Base-by-base conservation (phyloP, 2,329 filamentous ascomycete species). In the Colletotrichum filicis region DNA sequence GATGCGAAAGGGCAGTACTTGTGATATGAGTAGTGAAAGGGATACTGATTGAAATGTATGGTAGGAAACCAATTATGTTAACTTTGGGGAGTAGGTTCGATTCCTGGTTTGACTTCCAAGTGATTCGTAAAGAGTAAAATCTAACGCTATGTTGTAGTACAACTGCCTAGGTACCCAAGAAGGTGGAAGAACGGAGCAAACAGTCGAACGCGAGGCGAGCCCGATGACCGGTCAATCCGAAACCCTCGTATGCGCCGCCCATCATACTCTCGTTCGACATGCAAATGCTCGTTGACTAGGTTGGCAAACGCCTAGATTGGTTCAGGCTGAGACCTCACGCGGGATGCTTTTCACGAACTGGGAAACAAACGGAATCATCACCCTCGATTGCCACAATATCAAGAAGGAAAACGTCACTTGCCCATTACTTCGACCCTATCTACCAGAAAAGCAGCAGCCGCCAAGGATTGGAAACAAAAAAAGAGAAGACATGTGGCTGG, bases 351-450 rank as follows among this genome's bases (percentile, higher is more conserved):
- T n/a, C 37, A 61, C 16, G 9, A 37, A 49, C 4, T 9, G 22
- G 2, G 11, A 12, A 11, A 6, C 19, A 5, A 16, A 14, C 5
- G 26, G 28, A 32, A 30, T 56, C 22, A 2, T 24, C 58, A 26
- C 22, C 37, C 37, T 19, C 37, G 28, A 14, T 49, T n/a, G 42
- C 19, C 19, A 4, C 19, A 32, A 1, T 56, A 19, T 46, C 55
- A 24, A 37, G 53, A 69, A 69, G 59, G 32, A 69, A 60, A 65
- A 66, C 62, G 42, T 70, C 55, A 70, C 70, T 73, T 64, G 59
- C 66, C 55, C 70, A 73, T 73, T 73, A 69, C 60, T 70, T 70
- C 66, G 66, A 73, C 66, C 69, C 55, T 64, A 73, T 73, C 66
- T 73, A 73, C 70, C 66, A 28, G 68, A 53, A 68, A 64, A 73